Percentiles rank a stretch among this genome's conserved stretches.
These are phyloP conservation scores for Saccharomycopsis synnaedendra DNA, from an alignment of 805 yeast genomes.

Conservation along the genomic window DNA sequence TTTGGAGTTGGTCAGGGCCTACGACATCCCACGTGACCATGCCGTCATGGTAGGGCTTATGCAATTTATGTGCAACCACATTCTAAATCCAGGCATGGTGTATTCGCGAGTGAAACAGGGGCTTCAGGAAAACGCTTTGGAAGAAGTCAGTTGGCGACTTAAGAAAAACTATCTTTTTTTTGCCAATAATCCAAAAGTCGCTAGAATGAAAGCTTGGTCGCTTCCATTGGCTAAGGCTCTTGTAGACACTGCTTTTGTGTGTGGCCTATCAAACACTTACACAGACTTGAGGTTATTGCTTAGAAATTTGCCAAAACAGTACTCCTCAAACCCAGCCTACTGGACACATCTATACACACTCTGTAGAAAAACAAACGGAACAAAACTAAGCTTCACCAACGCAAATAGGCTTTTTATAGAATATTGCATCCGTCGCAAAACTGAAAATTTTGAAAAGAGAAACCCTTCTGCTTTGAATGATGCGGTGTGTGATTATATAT, in stretches of 20 bases:
- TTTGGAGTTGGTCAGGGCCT: neutral
- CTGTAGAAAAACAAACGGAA: neutral
- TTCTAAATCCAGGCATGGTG: neutral
- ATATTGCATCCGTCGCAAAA: neutral
- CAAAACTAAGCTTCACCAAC: neutral
- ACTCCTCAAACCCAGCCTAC: neutral
- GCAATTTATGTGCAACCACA: neutral
- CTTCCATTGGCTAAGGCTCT: too few species aligned
- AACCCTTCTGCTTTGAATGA: neutral
- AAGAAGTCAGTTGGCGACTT: too few species aligned
- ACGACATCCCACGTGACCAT: neutral
- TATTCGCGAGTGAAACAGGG: neutral
- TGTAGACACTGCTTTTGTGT: too few species aligned
- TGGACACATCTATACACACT: neutral
- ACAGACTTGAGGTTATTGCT: neutral
- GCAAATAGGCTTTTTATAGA: neutral
- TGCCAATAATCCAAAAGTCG: too few species aligned
- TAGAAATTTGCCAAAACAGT: neutral
- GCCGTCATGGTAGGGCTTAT: neutral
- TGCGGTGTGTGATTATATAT: neutral
- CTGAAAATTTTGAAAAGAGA: neutral
- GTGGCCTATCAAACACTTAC: too few species aligned
- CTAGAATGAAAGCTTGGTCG: too few species aligned
- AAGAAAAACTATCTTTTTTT: too few species aligned
- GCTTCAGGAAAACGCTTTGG: neutral